Conservation (phyloP, 202 grass and related monocot genomes). For the Panicum hallii region DNA sequence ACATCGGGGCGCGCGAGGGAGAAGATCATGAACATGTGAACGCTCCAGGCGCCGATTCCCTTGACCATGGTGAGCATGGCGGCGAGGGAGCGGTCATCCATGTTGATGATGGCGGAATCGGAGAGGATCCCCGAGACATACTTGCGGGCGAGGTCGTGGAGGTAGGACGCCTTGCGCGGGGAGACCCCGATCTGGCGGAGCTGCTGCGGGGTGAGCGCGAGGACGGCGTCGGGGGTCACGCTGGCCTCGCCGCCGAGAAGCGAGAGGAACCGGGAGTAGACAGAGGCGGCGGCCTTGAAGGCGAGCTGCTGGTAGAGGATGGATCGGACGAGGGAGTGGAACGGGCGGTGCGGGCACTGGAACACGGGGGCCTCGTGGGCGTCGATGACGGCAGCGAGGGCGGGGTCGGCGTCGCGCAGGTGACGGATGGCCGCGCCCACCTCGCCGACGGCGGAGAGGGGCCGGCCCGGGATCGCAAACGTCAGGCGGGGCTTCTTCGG, state of each 20-base stretch:
- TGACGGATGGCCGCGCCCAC: conserved; percentile 66
- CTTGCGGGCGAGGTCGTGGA: conserved; percentile 92
- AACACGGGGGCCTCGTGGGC: conserved; percentile 80
- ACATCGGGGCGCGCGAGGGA: conserved; percentile 91
- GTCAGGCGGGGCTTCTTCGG: conserved; percentile 54
- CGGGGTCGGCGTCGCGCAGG: conserved; percentile 69
- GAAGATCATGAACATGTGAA: conserved; percentile 99
- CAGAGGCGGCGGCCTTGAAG: conserved; percentile 92
- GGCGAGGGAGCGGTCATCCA: conserved; percentile 94
- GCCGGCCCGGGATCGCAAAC: conserved; percentile 43
- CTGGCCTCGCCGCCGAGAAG: conserved; percentile 79
- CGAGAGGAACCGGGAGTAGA: conserved; percentile 82
- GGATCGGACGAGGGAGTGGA: conserved; percentile 92
- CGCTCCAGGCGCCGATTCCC: conserved; percentile 93
- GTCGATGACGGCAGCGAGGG: conserved; percentile 72
- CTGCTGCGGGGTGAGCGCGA: conserved; percentile 73
- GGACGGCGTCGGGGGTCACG: conserved; percentile 80
- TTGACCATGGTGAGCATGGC: conserved; percentile 99
- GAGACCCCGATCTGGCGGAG: conserved; percentile 98
- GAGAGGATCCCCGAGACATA: conserved; percentile 87
- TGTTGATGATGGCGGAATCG: conserved; percentile 71
- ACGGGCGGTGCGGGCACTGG: conserved; percentile 87
- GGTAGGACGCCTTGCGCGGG: conserved; percentile 84
- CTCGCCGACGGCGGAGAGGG: conserved; percentile 72
- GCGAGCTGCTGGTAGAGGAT: conserved; percentile 98